Evolutionary conservation across 306 rosid genomes (phyloP).

Genomic region (Hippophae rhamnoides): DNA sequence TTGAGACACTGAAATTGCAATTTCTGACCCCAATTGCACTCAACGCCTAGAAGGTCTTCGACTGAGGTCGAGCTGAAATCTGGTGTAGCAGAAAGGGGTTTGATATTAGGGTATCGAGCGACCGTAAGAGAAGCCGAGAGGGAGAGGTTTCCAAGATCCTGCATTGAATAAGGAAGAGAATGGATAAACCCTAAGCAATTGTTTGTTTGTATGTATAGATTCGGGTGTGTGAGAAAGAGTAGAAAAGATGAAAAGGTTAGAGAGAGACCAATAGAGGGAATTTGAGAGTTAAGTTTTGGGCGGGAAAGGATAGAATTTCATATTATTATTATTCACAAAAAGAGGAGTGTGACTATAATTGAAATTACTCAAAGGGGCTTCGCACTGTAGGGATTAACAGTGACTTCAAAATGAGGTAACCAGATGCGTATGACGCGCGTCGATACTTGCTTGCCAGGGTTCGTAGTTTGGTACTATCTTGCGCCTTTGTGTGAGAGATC

Average conservation of each 20-base stretch:
- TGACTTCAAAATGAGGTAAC: too few relatives aligned
- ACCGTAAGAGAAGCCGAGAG: slow-evolving; percentile 35
- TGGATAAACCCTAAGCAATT: slow-evolving; percentile 17
- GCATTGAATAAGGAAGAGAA: slow-evolving; percentile 32
- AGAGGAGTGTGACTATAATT: not conserved
- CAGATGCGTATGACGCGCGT: too few relatives aligned
- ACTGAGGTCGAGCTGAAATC: slow-evolving; percentile 19
- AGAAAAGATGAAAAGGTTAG: not conserved
- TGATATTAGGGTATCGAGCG: slow-evolving; percentile 30
- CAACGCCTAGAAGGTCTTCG: slow-evolving; percentile 20
- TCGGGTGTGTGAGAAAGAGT: not conserved
- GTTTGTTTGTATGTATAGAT: not conserved
- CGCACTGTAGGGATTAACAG: too few relatives aligned
- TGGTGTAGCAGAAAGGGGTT: slow-evolving; percentile 19
- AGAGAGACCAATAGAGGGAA: slow-evolving; percentile 1
- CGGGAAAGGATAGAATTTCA: slow-evolving; percentile 15
- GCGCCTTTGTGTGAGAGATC: too few relatives aligned
- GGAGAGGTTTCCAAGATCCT: slow-evolving; percentile 54
- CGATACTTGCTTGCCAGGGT: too few relatives aligned
- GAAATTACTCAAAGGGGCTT: not conserved
- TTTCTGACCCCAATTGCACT: slow-evolving; percentile 9
- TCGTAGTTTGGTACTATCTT: too few relatives aligned
- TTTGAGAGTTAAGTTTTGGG: slow-evolving; percentile 5
- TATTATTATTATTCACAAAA: not conserved
- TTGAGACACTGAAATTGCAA: slow-evolving; percentile 9